Conservation (phyloP, 208 protist species). For the Crithidia sp. region DNA sequence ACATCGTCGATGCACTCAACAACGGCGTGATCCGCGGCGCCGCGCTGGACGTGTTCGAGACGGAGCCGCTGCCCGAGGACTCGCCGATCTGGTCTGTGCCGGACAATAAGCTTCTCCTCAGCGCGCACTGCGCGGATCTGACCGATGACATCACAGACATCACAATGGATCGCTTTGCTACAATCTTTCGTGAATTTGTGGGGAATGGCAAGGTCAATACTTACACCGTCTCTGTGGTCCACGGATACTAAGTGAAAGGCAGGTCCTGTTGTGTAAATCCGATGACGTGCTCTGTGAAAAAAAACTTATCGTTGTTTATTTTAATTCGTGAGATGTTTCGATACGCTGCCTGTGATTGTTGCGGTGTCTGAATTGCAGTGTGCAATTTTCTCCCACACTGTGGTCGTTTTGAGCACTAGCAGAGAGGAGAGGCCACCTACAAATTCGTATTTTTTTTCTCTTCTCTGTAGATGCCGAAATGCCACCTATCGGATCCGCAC, state of each 20-base stretch:
- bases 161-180: constrained; percentile 36
- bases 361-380: too few relatives aligned
- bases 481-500: too few relatives aligned
- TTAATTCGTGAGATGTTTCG: too few relatives aligned
- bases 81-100: constrained; percentile 73
- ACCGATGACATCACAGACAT: constrained; percentile 31
- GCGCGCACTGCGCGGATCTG: constrained; percentile 62
- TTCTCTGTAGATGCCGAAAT: background rate
- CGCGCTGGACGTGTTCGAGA: constrained; percentile 81
- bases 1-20: constrained; percentile 65
- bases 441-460: background rate
- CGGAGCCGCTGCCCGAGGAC: constrained; percentile 63
- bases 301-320: too few relatives aligned
- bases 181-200: constrained; percentile 15
- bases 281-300: background rate
- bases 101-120: constrained; percentile 73
- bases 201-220: background rate
- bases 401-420: background rate
- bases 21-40: constrained; percentile 63
- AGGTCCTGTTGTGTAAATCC: background rate
- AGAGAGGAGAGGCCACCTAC: too few relatives aligned
- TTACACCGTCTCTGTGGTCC: constrained; percentile 39
- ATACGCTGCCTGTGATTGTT: too few relatives aligned
- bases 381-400: too few relatives aligned
- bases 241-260: constrained; percentile 23